Evolutionary conservation across 2,329 filamentous ascomycete species (phyloP).

Genomic region (Elsinoe australis): DNA sequence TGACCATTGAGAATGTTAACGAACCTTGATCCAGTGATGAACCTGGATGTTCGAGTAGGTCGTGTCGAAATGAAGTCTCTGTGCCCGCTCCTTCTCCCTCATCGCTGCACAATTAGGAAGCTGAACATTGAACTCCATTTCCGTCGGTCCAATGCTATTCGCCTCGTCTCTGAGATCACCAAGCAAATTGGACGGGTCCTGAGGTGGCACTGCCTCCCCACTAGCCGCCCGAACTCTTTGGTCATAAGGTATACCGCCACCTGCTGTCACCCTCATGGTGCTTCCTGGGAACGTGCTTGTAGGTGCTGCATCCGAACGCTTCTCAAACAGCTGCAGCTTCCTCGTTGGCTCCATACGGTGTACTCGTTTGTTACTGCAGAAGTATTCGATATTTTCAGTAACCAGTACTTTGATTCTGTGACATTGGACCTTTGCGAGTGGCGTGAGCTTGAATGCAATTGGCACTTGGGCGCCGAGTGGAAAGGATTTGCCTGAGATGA

Average conservation of each 20-base stretch:
- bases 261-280: constrained; percentile 66
- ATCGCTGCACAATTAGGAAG: constrained; percentile 82
- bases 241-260: constrained; percentile 68
- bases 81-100: constrained; percentile 58
- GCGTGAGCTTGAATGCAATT: constrained; percentile 89
- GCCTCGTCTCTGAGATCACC: constrained; percentile 70
- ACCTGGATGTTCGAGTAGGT: constrained; percentile 92
- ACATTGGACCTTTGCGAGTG: constrained; percentile 84
- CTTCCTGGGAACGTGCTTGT: constrained; percentile 67
- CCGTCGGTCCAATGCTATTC: constrained; percentile 70
- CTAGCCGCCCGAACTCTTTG: constrained; percentile 48
- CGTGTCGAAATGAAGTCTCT: constrained; percentile 75
- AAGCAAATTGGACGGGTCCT: constrained; percentile 61
- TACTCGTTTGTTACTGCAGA: constrained; percentile 75
- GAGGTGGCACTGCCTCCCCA: constrained; percentile 48
- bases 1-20: constrained; percentile 23
- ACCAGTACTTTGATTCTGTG: constrained; percentile 88
- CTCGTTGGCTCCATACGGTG: constrained; percentile 75
- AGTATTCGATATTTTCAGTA: constrained; percentile 86
- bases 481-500: constrained; percentile 93
- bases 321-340: constrained; percentile 82
- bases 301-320: constrained; percentile 69
- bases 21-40: constrained; percentile 91
- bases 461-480: constrained; percentile 80
- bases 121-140: constrained; percentile 91